Evolutionary conservation across 176 grass and related monocot species (phyloP), one percentile per base, ranked within the genome.

Genomic region (Elaeis guineensis): DNA sequence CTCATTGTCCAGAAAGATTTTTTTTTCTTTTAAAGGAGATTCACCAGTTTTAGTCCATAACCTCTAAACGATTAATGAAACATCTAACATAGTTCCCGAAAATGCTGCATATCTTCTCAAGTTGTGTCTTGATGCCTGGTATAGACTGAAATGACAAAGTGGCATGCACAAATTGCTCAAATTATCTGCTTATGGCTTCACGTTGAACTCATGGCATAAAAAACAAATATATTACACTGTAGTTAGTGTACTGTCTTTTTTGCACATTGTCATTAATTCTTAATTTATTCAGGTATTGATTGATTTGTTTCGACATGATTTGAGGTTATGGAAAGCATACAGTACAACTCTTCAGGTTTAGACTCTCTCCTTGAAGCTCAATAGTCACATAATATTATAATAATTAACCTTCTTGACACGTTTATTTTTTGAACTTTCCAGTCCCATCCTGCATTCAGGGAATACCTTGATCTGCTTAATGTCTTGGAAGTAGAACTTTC

Each of bases 301-400:
- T 49, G 93, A 98, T 83, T 83, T 98, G 22, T 98, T 98, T 80
- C 78, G 79, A 17, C 76, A 98, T 69, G 93, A 98, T 85, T 63
- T 98, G 66, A 76, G 87, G 22, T 66, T 98, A 35, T 98, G 93
- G 93, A 88, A 85, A 58, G 81, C 93, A 67, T 98, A 98, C 71
- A 98, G 81, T 66, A 85, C 77, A 54, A 98, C 87, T 57, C 84
- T 98, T 63, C 93, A 98, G 84, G 93, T 98, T 74, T 35, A 49
- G 26, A 2, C 3, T 28, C 25, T 51, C 16, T 59, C 12, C 52
- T 54, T 56, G 16, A 19, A 60, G 15, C 57, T 57, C 50, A 24
- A 64, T 14, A 44, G 26, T 50, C 49, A 21, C 35, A 62, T 20
- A 19, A 28, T 32, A 18, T 54, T 52, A 39, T 51, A 49, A 60